phyloP scores from a whole-genome alignment of 345 rosid species.

The Geranium rotundifolium region DNA sequence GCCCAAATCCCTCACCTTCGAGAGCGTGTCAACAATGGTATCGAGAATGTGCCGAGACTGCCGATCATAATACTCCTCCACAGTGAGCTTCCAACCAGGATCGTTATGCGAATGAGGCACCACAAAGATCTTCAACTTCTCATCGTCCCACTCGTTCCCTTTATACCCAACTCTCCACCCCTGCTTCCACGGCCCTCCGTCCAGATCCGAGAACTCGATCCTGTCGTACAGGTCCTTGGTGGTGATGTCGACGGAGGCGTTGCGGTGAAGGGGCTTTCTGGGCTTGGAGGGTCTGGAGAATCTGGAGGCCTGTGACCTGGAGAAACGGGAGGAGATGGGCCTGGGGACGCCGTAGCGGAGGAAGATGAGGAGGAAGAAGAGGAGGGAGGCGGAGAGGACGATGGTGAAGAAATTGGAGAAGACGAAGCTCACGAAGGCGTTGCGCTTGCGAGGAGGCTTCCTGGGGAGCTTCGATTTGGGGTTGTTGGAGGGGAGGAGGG shows the following conservation, averaged over 20 bases:
- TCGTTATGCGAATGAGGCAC: constrained; percentile 98
- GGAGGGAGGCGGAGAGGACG: constrained; percentile 49
- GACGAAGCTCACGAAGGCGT: constrained; percentile 50
- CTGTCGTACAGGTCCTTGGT: constrained; percentile 79
- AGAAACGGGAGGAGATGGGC: constrained; percentile 49
- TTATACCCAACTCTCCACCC: constrained; percentile 75
- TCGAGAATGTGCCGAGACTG: constrained; percentile 79
- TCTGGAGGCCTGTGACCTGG: constrained; percentile 11
- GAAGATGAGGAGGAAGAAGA: constrained; percentile 63
- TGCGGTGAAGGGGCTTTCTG: constrained; percentile 5
- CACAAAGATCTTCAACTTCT: constrained; percentile 76
- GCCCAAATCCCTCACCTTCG: constrained; percentile 40
- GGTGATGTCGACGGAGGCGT: constrained; percentile 57
- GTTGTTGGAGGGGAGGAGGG: constrained; percentile 36
- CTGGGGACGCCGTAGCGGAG: constrained; percentile 65
- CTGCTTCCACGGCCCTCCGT: constrained; percentile 97
- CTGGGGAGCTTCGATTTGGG: constrained; percentile 48
- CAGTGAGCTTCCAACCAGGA: constrained; percentile 97
- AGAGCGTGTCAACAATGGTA: constrained; percentile 70
- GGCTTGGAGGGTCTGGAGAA: constrained; percentile 13
- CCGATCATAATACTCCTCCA: constrained; percentile 84
- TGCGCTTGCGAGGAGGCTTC: constrained; percentile 58
- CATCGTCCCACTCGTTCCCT: constrained; percentile 81
- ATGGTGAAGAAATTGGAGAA: constrained; percentile 66
- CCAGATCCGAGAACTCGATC: constrained; percentile 70